A percentile compares a stretch with the other conserved stretches of the same genome.
Conservation (phyloP, 768 basidiomycete species). For the Gloeostereum incarnatum region DNA sequence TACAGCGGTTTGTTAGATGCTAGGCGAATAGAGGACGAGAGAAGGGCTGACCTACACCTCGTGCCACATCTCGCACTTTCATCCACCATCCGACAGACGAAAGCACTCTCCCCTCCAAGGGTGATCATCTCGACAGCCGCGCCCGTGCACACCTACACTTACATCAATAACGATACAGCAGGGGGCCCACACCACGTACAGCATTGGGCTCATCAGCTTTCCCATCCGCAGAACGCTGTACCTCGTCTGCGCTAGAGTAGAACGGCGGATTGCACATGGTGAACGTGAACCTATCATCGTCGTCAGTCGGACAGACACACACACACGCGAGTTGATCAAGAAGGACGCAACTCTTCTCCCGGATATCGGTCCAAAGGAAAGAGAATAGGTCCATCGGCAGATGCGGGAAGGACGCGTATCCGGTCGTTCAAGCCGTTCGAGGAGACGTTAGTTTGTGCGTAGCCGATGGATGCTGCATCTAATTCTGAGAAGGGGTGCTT, state of each 20-base stretch:
- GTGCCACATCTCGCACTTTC: constrained; percentile 52
- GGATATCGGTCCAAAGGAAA: too few species aligned
- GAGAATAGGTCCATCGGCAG: constrained; percentile 33
- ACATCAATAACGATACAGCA: not conserved
- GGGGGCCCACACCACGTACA: constrained; percentile 47
- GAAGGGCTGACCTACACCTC: constrained; percentile 45
- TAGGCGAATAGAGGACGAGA: not conserved
- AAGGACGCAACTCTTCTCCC: too few species aligned
- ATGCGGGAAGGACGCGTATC: constrained; percentile 36
- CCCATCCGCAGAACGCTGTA: constrained; percentile 40
- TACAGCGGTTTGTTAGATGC: constrained; percentile 15
- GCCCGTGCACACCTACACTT: constrained; percentile 71
- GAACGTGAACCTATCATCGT: constrained; percentile 48
- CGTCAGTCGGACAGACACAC: not conserved
- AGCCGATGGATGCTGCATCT: constrained; percentile 49
- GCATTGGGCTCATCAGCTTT: constrained; percentile 67
- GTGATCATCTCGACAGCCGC: constrained; percentile 86
- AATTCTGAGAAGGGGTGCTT: too few species aligned
- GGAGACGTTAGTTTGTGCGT: constrained; percentile 48
- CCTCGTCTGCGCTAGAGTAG: constrained; percentile 69
- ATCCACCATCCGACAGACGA: constrained; percentile 67
- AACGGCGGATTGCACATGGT: constrained; percentile 98
- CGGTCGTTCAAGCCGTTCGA: constrained; percentile 43
- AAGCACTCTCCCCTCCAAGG: constrained; percentile 73
- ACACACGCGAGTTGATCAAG: not conserved